Evolutionary conservation across 2,329 filamentous ascomycete species (phyloP).

Genomic region (Emydomyces testavorans): DNA sequence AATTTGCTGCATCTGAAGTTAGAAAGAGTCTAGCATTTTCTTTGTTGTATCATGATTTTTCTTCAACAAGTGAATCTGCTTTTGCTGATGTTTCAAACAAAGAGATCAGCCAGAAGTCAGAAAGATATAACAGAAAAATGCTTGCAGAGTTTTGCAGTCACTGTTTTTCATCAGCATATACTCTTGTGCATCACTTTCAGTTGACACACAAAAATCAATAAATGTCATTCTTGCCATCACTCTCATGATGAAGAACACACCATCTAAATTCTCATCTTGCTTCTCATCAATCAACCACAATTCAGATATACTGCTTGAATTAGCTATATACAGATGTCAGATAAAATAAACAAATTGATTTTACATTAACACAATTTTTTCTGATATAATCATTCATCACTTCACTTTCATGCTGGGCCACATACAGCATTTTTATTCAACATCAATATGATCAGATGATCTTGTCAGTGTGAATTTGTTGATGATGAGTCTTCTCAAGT

Average conservation of each 20-base stretch:
- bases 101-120: neutral
- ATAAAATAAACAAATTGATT: neutral
- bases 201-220: neutral
- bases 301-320: neutral
- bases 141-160: neutral
- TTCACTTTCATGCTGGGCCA: neutral
- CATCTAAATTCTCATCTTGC: neutral
- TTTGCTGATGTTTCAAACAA: neutral
- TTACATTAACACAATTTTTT: neutral
- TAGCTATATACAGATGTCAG: neutral
- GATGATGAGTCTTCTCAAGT: conserved; percentile 1
- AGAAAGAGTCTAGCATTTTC: neutral
- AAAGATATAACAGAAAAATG: conserved; percentile 1
- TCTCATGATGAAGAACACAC: neutral
- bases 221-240: neutral
- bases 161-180: conserved; percentile 5
- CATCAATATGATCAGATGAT: neutral
- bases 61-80: neutral
- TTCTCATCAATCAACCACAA: neutral
- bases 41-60: neutral
- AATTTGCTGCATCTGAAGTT: neutral
- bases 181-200: conserved; percentile 1
- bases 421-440: conserved; percentile 1
- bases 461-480: neutral
- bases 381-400: neutral